A percentile compares a stretch with the other conserved stretches of the same genome.
These are phyloP conservation scores for Porcisia hertigi DNA, from an alignment of 208 protist genomes.

Conservation along the genomic window DNA sequence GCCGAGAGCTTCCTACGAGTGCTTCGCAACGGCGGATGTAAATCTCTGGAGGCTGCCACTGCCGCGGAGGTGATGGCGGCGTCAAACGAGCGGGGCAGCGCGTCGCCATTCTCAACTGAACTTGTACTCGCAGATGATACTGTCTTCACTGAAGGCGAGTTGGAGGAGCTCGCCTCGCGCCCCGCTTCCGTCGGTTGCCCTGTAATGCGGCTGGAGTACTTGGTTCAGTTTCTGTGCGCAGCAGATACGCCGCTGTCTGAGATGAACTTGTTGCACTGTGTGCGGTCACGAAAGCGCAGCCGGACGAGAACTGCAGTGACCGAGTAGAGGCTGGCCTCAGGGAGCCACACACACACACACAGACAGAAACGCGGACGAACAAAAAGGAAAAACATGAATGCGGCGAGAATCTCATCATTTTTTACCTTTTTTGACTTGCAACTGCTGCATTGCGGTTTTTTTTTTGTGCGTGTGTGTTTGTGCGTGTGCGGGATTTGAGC, in stretches of 20 bases:
- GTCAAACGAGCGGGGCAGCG: not conserved
- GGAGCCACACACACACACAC: not conserved
- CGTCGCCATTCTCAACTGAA: not conserved
- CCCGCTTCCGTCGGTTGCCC: constrained; percentile 6
- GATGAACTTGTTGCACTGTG: constrained; percentile 27
- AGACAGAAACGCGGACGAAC: not conserved
- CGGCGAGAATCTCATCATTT: not conserved
- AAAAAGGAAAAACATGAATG: not conserved
- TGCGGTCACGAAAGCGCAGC: constrained; percentile 25
- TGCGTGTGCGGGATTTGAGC: not conserved
- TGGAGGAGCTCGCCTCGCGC: constrained; percentile 36
- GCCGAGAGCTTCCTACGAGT: constrained; percentile 55
- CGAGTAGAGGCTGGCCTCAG: not conserved
- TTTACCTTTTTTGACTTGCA: not conserved
- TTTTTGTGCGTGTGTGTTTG: not conserved
- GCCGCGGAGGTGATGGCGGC: constrained; percentile 30
- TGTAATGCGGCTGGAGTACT: constrained; percentile 63
- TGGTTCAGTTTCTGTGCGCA: constrained; percentile 63
- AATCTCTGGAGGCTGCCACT: constrained; percentile 14
- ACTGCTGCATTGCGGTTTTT: not conserved
- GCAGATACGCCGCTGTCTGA: constrained; percentile 24
- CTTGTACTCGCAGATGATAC: constrained; percentile 61
- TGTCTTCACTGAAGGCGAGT: constrained; percentile 42
- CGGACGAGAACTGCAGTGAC: constrained; percentile 7
- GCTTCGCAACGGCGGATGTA: constrained; percentile 55